Base-by-base conservation (phyloP, 495 filamentous ascomycete species). In the Staphylotrichum tortipilum region DNA sequence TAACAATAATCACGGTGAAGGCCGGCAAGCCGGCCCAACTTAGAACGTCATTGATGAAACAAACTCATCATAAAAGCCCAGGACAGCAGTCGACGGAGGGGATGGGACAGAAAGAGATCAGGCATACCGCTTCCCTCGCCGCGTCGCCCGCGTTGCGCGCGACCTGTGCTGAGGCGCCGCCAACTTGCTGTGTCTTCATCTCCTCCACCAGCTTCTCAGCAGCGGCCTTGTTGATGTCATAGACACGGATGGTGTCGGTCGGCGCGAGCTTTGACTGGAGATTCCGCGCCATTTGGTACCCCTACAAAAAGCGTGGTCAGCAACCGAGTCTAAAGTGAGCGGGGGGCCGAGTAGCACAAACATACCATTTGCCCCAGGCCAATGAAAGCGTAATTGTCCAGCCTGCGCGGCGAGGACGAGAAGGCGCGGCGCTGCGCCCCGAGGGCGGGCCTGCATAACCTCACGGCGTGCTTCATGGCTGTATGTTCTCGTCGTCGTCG, bases 271-370 rank as follows among this genome's bases (percentile, higher is more conserved):
- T 91, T 22, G 80, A 72, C 53, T 86, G 84, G 1, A 94, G 71
- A 58, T 92, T 94, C 62, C 78, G 80, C n/a, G 88, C 88, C 88
- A 94, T 94, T 55, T 85, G 81, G 49, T 85, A 91, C 3, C 86
- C 86, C 73, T 76, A n/a, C n/a, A n/a, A n/a, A n/a, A n/a, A n/a
- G n/a, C n/a, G n/a, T n/a, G n/a, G n/a, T n/a, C n/a, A n/a, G n/a
- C n/a, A n/a, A n/a, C n/a, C n/a, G n/a, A n/a, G n/a, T n/a, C n/a
- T n/a, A n/a, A n/a, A n/a, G n/a, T n/a, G n/a, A n/a, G n/a, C n/a
- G n/a, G n/a, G n/a, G n/a, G 11, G 10, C 6, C 30, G 12, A 14
- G 35, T n/a, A 39, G 36, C n/a, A 18, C 8, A 41, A 39, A 57
- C 80, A 40, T 76, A 88, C 88, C 88, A 94, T 94, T 59, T 86